Evolutionary conservation across 345 rosid species (phyloP).

Genomic region (Geranium brycei): DNA sequence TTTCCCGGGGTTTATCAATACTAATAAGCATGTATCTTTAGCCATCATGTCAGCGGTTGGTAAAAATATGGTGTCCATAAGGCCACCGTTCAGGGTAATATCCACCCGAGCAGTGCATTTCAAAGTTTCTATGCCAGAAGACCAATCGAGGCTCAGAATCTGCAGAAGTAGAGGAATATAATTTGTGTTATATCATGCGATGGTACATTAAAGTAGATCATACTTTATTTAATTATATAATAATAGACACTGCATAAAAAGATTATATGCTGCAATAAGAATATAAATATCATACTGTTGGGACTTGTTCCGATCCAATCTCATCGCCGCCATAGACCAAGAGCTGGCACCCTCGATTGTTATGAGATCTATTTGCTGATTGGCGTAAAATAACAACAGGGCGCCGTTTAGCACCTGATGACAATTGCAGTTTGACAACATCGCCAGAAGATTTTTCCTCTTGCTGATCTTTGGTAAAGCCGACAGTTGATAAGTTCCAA

Average conservation of each 20-base stretch:
- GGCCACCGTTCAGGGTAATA: slow-evolving; percentile 59
- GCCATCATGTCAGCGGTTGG: slow-evolving; percentile 28
- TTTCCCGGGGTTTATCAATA: slow-evolving; percentile 68
- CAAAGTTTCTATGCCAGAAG: slow-evolving; percentile 47
- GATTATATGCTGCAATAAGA: not conserved
- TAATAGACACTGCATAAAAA: not conserved
- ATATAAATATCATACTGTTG: slow-evolving; percentile 34
- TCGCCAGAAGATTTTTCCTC: slow-evolving; percentile 29
- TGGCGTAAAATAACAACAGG: slow-evolving; percentile 70
- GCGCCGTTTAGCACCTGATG: slow-evolving; percentile 57
- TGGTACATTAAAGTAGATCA: not conserved
- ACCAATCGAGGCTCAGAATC: slow-evolving; percentile 66
- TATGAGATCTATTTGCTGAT: slow-evolving; percentile 34
- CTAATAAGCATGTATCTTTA: slow-evolving; percentile 23
- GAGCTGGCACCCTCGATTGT: slow-evolving; percentile 44
- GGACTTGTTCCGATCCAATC: slow-evolving; percentile 75
- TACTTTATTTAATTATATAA: not conserved
- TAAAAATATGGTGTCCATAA: slow-evolving; percentile 69
- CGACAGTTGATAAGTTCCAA: slow-evolving; percentile 40
- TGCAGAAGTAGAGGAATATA: slow-evolving; percentile 20
- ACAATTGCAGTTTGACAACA: slow-evolving; percentile 58
- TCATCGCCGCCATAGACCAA: slow-evolving; percentile 80
- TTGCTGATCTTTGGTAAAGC: slow-evolving; percentile 24
- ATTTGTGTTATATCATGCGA: not conserved
- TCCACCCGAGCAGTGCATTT: slow-evolving; percentile 53